A percentile compares a stretch with the other conserved stretches of the same genome.
phyloP scores from a whole-genome alignment of 2,329 filamentous ascomycete genomes.

The Epicoccum nigrum region DNA sequence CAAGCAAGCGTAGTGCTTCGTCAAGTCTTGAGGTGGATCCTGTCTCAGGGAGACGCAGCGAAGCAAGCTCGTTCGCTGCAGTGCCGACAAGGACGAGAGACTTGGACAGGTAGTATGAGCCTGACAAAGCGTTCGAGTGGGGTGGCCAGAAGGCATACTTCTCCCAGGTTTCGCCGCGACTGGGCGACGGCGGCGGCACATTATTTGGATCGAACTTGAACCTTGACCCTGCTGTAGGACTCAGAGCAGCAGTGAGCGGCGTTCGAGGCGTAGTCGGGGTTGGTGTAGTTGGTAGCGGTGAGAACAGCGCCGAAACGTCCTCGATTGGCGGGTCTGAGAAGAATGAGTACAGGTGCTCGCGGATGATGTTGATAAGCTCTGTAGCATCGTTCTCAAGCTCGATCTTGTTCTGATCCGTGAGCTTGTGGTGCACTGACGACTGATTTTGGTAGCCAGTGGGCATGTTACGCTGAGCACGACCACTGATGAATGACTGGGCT shows the following conservation, averaged over 20 bases:
- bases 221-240: slow-evolving; percentile 68
- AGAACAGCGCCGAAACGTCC: slow-evolving; percentile 86
- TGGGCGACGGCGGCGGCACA: slow-evolving; percentile 74
- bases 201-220: slow-evolving; percentile 82
- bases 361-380: slow-evolving; percentile 82
- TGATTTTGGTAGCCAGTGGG: slow-evolving; percentile 82
- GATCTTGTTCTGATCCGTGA: slow-evolving; percentile 72
- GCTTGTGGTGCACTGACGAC: slow-evolving; percentile 78
- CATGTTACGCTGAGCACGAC: slow-evolving; percentile 78
- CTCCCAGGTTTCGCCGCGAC: slow-evolving; percentile 87
- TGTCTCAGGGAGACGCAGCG: slow-evolving; percentile 70
- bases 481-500: slow-evolving; percentile 86
- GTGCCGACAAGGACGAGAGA: slow-evolving; percentile 83
- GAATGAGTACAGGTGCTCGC: slow-evolving; percentile 79
- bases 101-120: slow-evolving; percentile 86
- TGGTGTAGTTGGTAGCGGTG: slow-evolving; percentile 75
- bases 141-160: slow-evolving; percentile 95
- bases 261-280: slow-evolving; percentile 65
- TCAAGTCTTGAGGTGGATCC: slow-evolving; percentile 56
- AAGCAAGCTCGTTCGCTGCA: slow-evolving; percentile 83
- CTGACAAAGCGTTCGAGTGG: slow-evolving; percentile 87
- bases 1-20: slow-evolving; percentile 76
- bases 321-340: slow-evolving; percentile 89
- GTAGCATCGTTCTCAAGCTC: slow-evolving; percentile 78
- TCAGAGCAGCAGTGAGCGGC: slow-evolving; percentile 60